Evolutionary conservation across 208 protist species (phyloP).

Genomic region (Borovskyia barvae): DNA sequence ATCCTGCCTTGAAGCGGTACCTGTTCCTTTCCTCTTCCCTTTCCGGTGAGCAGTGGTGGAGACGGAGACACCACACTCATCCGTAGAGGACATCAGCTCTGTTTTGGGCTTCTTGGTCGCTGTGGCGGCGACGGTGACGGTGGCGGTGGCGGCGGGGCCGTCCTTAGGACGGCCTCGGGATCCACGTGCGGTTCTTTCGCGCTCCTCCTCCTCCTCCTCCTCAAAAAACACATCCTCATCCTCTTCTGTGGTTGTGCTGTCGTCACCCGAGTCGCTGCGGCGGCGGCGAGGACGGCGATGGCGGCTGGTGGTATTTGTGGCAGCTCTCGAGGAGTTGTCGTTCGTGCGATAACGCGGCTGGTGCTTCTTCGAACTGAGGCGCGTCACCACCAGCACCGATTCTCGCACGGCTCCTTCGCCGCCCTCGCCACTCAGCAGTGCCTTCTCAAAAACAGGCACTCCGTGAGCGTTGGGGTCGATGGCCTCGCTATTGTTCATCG

Average conservation of each 20-base stretch:
- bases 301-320: not conserved
- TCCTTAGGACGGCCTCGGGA: not conserved
- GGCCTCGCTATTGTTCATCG: conserved; percentile 30
- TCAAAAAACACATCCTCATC: conserved; percentile 10
- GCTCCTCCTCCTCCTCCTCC: conserved; percentile 7
- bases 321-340: too few relatives aligned
- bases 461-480: conserved; percentile 29
- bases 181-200: not conserved
- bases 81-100: not conserved
- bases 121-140: not conserved
- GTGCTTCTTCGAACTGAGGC: conserved; percentile 30
- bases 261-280: conserved; percentile 4
- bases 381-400: conserved; percentile 38
- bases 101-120: conserved; percentile 5
- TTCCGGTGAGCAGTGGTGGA: not conserved
- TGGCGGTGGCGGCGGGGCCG: not conserved
- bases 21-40: not conserved
- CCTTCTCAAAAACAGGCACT: conserved; percentile 42
- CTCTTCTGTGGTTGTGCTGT: conserved; percentile 11
- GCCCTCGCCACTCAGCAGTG: conserved; percentile 45
- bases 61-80: not conserved
- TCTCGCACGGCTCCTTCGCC: conserved; percentile 17
- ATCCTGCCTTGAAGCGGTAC: not conserved
- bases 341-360: not conserved
- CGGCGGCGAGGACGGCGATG: not conserved